Evolutionary conservation across 2,329 filamentous ascomycete genomes (phyloP).

Genomic region (Pyricularia pennisetigena): DNA sequence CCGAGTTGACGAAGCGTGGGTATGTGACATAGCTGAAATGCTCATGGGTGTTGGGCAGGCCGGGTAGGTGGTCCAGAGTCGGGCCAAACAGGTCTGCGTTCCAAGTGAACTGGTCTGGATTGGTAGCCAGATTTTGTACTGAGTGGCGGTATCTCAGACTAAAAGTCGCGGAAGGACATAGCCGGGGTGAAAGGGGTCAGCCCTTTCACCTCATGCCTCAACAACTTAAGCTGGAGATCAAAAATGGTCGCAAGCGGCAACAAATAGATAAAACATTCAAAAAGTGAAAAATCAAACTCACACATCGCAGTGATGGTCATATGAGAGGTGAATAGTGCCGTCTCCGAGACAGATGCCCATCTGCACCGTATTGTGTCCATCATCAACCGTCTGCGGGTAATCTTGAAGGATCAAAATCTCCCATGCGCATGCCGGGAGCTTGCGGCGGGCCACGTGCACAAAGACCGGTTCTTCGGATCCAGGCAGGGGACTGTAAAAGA

Average conservation of each 20-base stretch:
- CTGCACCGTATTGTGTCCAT: slow-evolving; percentile 43
- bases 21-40: slow-evolving; percentile 33
- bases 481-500: slow-evolving; percentile 25
- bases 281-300: slow-evolving; percentile 8
- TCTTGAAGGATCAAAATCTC: slow-evolving; percentile 35
- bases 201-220: not conserved
- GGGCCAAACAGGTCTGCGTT: slow-evolving; percentile 23
- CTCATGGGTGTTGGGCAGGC: slow-evolving; percentile 16
- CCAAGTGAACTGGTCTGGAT: slow-evolving; percentile 22
- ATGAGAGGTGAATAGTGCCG: slow-evolving; percentile 41
- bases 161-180: slow-evolving; percentile 1
- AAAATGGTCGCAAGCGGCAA: slow-evolving; percentile 2
- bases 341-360: slow-evolving; percentile 38
- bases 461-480: slow-evolving; percentile 22
- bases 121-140: slow-evolving; percentile 17
- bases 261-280: not conserved
- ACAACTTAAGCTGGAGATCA: not conserved
- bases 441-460: slow-evolving; percentile 34
- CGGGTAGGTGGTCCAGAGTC: slow-evolving; percentile 24
- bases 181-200: not conserved
- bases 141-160: slow-evolving; percentile 29
- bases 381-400: slow-evolving; percentile 37
- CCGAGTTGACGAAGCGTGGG: slow-evolving; percentile 33
- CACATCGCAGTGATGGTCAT: slow-evolving; percentile 38
- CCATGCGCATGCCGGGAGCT: slow-evolving; percentile 29